Evolutionary conservation across 2,329 filamentous ascomycete genomes (phyloP).

Genomic region (Ophiostoma montium): DNA sequence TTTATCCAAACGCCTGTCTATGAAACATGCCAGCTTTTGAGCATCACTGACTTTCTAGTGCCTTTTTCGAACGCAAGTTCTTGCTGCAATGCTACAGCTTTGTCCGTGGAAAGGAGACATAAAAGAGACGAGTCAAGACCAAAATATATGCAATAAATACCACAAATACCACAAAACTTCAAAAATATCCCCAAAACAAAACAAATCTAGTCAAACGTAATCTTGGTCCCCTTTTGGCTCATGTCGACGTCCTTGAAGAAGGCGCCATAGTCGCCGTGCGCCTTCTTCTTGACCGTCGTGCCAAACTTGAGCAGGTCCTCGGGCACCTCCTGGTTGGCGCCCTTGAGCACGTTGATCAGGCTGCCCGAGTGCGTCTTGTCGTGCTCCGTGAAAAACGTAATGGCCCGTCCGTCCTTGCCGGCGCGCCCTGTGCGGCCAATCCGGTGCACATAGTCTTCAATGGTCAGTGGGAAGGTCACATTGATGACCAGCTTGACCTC

Average conservation of each 20-base stretch:
- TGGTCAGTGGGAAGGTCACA: conserved; percentile 86
- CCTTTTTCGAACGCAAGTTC: conserved; percentile 39
- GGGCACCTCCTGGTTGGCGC: conserved; percentile 81
- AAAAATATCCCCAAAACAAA: not conserved
- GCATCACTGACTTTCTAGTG: conserved; percentile 27
- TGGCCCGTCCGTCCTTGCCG: conserved; percentile 74
- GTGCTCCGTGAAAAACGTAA: conserved; percentile 88
- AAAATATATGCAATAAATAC: not conserved
- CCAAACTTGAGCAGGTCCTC: conserved; percentile 90
- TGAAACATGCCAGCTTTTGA: conserved; percentile 1
- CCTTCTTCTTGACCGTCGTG: conserved; percentile 98
- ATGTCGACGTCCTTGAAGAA: conserved; percentile 87
- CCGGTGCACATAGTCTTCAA: conserved; percentile 94
- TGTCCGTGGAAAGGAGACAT: conserved; percentile 7
- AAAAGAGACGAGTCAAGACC: not conserved
- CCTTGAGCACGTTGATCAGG: conserved; percentile 86
- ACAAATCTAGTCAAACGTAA: conserved; percentile 57
- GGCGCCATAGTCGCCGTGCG: conserved; percentile 83
- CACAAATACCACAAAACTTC: not conserved
- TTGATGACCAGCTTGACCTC: conserved; percentile 92
- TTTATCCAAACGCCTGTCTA: conserved; percentile 3
- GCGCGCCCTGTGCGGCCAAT: conserved; percentile 92
- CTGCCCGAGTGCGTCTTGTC: conserved; percentile 87
- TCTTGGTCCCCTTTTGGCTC: conserved; percentile 77
- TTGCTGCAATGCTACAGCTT: conserved; percentile 32